Evolutionary conservation across 2,329 filamentous ascomycete species (phyloP).

Genomic region (Eutypella sp.): DNA sequence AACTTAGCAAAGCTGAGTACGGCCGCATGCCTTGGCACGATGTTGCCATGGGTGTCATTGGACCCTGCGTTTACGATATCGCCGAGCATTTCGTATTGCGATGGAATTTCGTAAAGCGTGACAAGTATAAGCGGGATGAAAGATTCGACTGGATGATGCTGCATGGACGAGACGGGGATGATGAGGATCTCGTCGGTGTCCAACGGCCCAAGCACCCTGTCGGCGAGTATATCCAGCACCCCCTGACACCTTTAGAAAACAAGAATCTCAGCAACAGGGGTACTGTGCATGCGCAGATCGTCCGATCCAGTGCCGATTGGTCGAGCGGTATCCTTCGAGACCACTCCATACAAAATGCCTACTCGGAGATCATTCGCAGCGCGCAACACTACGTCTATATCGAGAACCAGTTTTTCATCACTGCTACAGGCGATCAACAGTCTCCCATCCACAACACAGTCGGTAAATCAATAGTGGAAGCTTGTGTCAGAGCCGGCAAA

Average conservation of each 20-base stretch:
- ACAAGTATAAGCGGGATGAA: slow-evolving; percentile 91
- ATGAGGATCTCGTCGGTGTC: slow-evolving; percentile 83
- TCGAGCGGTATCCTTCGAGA: slow-evolving; percentile 84
- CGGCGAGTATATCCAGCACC: slow-evolving; percentile 81
- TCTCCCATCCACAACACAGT: slow-evolving; percentile 82
- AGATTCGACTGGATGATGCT: slow-evolving; percentile 81
- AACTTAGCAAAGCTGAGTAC: slow-evolving; percentile 83
- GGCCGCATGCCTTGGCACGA: slow-evolving; percentile 99
- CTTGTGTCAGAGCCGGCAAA: slow-evolving; percentile 73
- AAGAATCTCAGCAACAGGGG: slow-evolving; percentile 64
- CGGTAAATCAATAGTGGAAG: slow-evolving; percentile 84
- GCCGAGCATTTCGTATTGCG: slow-evolving; percentile 91
- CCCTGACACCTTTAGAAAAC: slow-evolving; percentile 60
- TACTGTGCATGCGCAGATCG: slow-evolving; percentile 73
- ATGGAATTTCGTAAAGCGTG: slow-evolving; percentile 95
- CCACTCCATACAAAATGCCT: slow-evolving; percentile 83
- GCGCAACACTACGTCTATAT: slow-evolving; percentile 95
- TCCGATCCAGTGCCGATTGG: slow-evolving; percentile 92
- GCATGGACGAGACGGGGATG: slow-evolving; percentile 67
- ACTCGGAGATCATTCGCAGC: slow-evolving; percentile 76
- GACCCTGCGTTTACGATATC: slow-evolving; percentile 87
- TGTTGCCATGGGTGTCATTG: slow-evolving; percentile 85
- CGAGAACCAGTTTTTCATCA: slow-evolving; percentile 98
- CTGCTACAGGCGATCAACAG: slow-evolving; percentile 85
- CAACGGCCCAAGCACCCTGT: slow-evolving; percentile 86